These are phyloP conservation scores for Pestalotiopsis sp. DNA, from an alignment of 2,329 filamentous ascomycete genomes.

Conservation along the genomic window DNA sequence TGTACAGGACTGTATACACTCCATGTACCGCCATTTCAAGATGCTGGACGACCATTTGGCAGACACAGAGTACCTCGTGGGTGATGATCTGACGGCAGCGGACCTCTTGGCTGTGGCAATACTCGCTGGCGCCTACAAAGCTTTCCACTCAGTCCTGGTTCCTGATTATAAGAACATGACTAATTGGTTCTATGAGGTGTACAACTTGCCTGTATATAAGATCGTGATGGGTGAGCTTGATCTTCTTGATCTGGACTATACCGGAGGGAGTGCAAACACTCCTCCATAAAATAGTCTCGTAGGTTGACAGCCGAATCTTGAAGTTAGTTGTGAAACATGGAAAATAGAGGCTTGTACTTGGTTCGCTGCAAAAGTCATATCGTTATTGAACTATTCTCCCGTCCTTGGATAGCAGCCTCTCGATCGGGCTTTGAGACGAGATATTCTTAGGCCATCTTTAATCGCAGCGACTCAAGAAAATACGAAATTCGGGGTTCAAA, in stretches of 20 bases:
- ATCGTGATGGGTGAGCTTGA: slow-evolving; percentile 13
- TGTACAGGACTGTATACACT: slow-evolving; percentile 12
- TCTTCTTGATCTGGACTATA: slow-evolving; percentile 2
- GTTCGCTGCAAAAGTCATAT: too few relatives aligned
- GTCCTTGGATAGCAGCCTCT: too few relatives aligned
- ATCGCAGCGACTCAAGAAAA: too few relatives aligned
- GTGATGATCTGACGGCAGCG: slow-evolving; percentile 13
- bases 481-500: too few relatives aligned
- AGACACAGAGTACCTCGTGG: slow-evolving; percentile 14
- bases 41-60: slow-evolving; percentile 15
- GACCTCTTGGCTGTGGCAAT: slow-evolving; percentile 16
- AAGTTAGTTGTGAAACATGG: too few relatives aligned
- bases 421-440: too few relatives aligned
- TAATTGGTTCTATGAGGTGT: slow-evolving; percentile 17
- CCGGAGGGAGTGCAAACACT: neutral
- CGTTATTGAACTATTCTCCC: too few relatives aligned
- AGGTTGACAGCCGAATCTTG: too few relatives aligned
- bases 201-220: slow-evolving; percentile 14
- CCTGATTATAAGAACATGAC: slow-evolving; percentile 10
- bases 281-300: neutral
- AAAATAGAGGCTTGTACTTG: too few relatives aligned
- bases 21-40: slow-evolving; percentile 11
- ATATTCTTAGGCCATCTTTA: too few relatives aligned
- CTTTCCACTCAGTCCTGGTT: slow-evolving; percentile 14
- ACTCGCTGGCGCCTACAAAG: slow-evolving; percentile 10